Percentiles rank a stretch among this genome's conserved stretches.
phyloP scores from a whole-genome alignment of 331 rosid species.

The Arachis monticola region DNA sequence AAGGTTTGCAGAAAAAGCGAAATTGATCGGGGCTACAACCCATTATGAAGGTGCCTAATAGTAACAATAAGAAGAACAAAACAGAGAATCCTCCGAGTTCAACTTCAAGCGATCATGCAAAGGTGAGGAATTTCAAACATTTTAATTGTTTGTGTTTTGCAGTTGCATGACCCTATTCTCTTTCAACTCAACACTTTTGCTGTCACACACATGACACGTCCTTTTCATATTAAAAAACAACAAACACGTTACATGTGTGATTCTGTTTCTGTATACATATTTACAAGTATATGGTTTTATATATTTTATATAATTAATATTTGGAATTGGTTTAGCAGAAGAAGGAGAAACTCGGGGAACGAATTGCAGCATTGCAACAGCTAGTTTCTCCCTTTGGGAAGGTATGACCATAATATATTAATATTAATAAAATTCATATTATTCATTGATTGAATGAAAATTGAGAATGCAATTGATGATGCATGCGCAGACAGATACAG shows the following conservation, averaged over 20 bases:
- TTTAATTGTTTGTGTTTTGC: not conserved
- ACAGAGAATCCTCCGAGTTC: constrained; percentile 42
- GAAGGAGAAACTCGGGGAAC: constrained; percentile 84
- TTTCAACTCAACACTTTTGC: not conserved
- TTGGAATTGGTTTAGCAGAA: constrained; percentile 44
- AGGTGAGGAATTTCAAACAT: constrained; percentile 49
- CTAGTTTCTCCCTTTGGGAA: constrained; percentile 97
- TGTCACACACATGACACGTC: constrained; percentile 3
- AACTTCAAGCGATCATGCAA: constrained; percentile 53
- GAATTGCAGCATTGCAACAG: constrained; percentile 80
- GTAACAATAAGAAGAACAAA: constrained; percentile 51
- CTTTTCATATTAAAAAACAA: not conserved
- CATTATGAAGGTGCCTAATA: constrained; percentile 20
- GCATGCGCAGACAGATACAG: constrained; percentile 84
- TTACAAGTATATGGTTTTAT: not conserved
- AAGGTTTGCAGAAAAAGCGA: constrained; percentile 60
- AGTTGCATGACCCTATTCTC: constrained; percentile 37
- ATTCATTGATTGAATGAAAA: not conserved
- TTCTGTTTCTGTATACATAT: not conserved
- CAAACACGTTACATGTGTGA: not conserved
- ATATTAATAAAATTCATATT: no score
- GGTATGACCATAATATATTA: constrained; percentile 41
- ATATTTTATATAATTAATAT: not conserved
- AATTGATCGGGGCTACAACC: constrained; percentile 53
- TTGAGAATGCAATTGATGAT: constrained; percentile 32